Percentiles rank a stretch among this genome's conserved stretches.
Conservation (phyloP, 495 filamentous ascomycete species). For the Staphylotrichum longicolle region DNA sequence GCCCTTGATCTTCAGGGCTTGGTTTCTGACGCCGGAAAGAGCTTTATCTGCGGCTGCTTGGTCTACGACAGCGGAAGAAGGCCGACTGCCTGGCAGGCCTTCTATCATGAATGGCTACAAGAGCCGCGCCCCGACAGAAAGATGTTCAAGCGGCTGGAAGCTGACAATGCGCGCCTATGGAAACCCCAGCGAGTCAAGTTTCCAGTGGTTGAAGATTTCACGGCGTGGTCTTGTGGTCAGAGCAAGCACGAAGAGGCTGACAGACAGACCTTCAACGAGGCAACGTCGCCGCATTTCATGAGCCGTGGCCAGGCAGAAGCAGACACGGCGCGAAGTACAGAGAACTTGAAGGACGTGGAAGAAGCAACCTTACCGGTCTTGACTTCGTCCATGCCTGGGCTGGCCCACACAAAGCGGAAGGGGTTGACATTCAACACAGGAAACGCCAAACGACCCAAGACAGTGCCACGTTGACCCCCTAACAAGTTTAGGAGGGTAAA, state of each 20-base stretch:
- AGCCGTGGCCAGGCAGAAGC: too few relatives aligned
- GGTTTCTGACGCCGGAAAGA: conserved; percentile 64
- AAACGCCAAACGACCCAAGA: neutral
- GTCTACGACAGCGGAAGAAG: conserved; percentile 67
- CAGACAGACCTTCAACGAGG: too few relatives aligned
- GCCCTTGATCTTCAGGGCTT: conserved; percentile 64
- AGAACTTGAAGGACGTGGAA: neutral
- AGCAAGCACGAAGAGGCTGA: neutral
- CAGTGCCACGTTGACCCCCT: neutral
- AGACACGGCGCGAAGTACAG: neutral
- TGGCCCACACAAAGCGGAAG: neutral
- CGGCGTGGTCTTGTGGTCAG: neutral
- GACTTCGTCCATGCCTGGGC: neutral
- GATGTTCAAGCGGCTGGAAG: conserved; percentile 48
- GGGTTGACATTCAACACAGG: neutral
- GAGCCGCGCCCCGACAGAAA: conserved; percentile 45
- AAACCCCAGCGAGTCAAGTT: conserved; percentile 21
- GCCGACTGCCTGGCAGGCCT: conserved; percentile 73
- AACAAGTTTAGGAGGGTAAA: neutral
- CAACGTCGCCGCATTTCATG: conserved; percentile 1
- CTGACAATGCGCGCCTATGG: conserved; percentile 19
- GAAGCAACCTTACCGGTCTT: neutral
- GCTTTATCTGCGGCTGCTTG: conserved; percentile 74
- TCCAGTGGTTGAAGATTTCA: conserved; percentile 23
- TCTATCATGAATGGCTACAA: conserved; percentile 60